Percentiles rank a stretch among this genome's conserved stretches.
Evolutionary conservation across 139 green algal species (phyloP).

Genomic region (Eudorina sp.): DNA sequence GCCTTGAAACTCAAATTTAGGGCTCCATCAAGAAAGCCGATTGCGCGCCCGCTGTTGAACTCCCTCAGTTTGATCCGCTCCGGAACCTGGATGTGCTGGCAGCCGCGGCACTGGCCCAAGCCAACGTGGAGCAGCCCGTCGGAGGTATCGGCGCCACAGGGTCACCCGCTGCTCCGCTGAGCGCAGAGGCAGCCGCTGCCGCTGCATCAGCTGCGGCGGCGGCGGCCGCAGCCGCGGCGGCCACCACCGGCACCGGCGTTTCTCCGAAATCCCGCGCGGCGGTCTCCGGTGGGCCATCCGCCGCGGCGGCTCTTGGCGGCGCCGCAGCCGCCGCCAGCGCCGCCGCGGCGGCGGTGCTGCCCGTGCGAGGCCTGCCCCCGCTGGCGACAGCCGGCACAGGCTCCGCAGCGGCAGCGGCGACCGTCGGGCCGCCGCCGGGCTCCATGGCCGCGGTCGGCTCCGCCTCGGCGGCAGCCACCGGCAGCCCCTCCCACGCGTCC

Average conservation of each 20-base stretch:
- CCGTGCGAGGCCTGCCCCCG: constrained; percentile 5
- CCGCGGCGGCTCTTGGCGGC: neutral
- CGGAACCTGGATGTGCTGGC: constrained; percentile 42
- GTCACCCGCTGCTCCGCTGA: neutral
- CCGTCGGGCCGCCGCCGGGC: no score
- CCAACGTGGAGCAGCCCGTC: neutral
- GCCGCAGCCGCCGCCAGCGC: neutral
- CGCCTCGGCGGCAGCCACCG: neutral
- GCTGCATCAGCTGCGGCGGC: neutral
- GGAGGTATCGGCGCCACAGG: neutral
- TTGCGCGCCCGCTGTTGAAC: neutral
- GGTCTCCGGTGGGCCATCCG: neutral
- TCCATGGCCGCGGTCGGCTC: no score
- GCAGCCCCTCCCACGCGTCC: neutral
- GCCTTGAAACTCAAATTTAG: neutral
- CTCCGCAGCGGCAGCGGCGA: neutral
- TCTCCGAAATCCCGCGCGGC: neutral
- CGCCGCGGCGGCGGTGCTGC: no score
- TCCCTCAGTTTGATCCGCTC: constrained; percentile 20
- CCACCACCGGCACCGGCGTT: neutral
- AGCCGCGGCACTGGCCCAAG: constrained; percentile 28
- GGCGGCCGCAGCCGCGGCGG: neutral
- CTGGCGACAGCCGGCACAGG: neutral
- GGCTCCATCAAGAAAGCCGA: neutral
- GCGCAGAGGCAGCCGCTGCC: neutral